Conservation (phyloP, 129 eudicot species). For the Ambrosia trifida region DNA sequence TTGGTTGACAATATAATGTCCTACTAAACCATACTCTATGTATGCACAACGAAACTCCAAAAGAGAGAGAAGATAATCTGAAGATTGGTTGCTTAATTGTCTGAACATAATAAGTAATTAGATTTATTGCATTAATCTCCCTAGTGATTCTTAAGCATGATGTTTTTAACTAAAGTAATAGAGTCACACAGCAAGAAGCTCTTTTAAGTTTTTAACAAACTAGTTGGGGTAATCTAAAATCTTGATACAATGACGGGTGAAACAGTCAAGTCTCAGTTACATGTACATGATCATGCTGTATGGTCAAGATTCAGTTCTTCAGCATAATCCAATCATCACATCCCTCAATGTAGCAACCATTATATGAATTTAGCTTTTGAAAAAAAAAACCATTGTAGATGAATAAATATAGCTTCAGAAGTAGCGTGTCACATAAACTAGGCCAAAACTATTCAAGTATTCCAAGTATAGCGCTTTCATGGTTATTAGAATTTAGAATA, state of each 20-base stretch:
- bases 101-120: neutral
- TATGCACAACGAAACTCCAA: neutral
- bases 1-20: neutral
- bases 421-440: neutral
- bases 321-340: neutral
- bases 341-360: neutral
- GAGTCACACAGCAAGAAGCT: neutral
- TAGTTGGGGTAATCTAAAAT: neutral
- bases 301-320: neutral
- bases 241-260: neutral
- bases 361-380: too few relatives aligned
- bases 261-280: conserved; percentile 1
- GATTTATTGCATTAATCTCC: neutral
- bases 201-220: conserved; percentile 1
- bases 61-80: neutral
- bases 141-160: conserved; percentile 1
- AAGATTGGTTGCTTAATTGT: neutral
- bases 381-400: too few relatives aligned
- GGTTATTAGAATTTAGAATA: neutral
- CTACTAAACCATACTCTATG: neutral
- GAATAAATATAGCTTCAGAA: too few relatives aligned
- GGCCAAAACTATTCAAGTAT: neutral
- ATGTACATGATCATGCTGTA: neutral
- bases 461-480: neutral
- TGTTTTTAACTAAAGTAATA: neutral